Conservation (phyloP, 2,329 filamentous ascomycete species). For the Harringtonia aguacate region DNA sequence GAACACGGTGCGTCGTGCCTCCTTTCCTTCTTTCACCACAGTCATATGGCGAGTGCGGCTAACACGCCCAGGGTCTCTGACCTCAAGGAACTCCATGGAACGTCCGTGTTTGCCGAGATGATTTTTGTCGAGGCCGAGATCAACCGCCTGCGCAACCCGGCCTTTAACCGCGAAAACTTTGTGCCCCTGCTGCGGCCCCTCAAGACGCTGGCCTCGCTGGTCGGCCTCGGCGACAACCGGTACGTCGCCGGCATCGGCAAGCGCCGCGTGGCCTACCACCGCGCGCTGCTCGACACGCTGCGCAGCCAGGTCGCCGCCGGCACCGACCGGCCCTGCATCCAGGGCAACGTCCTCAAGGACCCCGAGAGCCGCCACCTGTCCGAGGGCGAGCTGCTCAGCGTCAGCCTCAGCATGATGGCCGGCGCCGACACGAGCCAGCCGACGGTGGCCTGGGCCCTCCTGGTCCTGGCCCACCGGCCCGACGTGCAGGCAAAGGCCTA, state of each 20-base stretch:
- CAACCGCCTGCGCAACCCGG: constrained; percentile 58
- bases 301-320: constrained; percentile 14
- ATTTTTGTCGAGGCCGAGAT: constrained; percentile 64
- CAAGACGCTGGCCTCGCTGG: constrained; percentile 9
- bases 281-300: constrained; percentile 49
- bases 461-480: constrained; percentile 51
- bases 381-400: neutral
- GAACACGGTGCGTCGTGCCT: constrained; percentile 35
- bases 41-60: no score
- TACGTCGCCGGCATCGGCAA: constrained; percentile 37
- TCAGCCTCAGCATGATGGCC: constrained; percentile 4
- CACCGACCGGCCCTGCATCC: constrained; percentile 15
- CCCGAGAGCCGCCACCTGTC: neutral
- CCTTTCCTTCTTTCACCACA: constrained; percentile 42
- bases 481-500: constrained; percentile 59
- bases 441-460: constrained; percentile 54
- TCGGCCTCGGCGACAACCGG: constrained; percentile 25
- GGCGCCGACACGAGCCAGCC: neutral
- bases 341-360: constrained; percentile 13
- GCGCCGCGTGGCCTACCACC: constrained; percentile 34
- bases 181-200: constrained; percentile 46
- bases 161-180: constrained; percentile 61
- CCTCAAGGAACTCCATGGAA: neutral
- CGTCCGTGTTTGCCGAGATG: constrained; percentile 59
- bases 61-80: constrained; percentile 22